phyloP scores from a whole-genome alignment of 768 basidiomycete genomes.

The Leccinum rimulosum region DNA sequence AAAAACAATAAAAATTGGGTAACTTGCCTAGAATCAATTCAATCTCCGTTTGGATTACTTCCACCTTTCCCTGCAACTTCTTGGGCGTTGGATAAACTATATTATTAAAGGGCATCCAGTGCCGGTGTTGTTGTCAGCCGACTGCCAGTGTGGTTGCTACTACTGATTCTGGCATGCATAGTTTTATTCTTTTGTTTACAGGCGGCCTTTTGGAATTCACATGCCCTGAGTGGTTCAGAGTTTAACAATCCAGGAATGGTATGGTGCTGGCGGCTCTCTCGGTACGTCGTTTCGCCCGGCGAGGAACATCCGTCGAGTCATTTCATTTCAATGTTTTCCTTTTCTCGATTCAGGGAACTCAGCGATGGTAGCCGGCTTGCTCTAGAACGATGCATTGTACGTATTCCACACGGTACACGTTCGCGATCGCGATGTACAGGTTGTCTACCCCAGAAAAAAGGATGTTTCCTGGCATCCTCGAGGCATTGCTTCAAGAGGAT shows the following conservation, averaged over 20 bases:
- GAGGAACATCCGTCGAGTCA: neutral
- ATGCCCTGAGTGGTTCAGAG: neutral
- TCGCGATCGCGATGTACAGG: neutral
- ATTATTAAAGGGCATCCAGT: neutral
- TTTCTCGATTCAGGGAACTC: neutral
- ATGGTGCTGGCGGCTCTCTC: neutral
- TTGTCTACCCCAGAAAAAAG: neutral
- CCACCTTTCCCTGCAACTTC: too few species aligned
- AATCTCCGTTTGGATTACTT: neutral
- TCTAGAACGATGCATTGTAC: neutral
- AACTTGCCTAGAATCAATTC: neutral
- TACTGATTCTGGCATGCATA: neutral
- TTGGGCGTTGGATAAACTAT: too few species aligned
- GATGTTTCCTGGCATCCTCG: neutral
- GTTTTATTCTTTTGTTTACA: neutral
- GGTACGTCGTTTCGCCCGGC: neutral
- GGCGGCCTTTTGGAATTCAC: neutral
- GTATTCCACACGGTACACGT: neutral
- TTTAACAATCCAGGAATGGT: neutral
- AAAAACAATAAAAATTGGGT: neutral
- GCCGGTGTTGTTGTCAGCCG: neutral
- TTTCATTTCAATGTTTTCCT: neutral
- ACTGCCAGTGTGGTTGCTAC: neutral
- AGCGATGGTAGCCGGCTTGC: neutral
- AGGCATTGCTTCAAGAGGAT: neutral